Conservation (phyloP, 2,329 filamentous ascomycete genomes). For the Cercospora sp. region DNA sequence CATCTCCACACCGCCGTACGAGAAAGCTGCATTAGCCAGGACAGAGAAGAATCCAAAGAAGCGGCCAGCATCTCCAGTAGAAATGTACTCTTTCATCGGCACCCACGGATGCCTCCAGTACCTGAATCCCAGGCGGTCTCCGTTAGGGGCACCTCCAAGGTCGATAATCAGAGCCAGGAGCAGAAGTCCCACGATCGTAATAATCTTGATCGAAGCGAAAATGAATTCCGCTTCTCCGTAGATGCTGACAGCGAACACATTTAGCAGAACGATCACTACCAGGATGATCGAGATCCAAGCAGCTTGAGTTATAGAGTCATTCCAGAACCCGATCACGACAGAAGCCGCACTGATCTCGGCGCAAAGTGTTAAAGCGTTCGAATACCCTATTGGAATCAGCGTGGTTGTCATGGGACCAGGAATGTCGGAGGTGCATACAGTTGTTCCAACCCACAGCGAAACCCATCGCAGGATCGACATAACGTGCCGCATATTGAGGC, state of each 20-base stretch:
- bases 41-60: conserved; percentile 63
- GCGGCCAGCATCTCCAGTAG: conserved; percentile 46
- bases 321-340: conserved; percentile 64
- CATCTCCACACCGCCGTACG: conserved; percentile 56
- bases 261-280: conserved; percentile 61
- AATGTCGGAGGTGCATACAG: not conserved
- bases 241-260: conserved; percentile 56
- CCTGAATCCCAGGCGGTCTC: conserved; percentile 61
- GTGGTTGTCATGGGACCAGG: not conserved
- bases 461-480: conserved; percentile 28
- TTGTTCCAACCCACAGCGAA: conserved; percentile 48
- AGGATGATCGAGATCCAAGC: conserved; percentile 59
- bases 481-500: conserved; percentile 20
- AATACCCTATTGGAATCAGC: conserved; percentile 37
- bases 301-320: conserved; percentile 31
- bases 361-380: conserved; percentile 45
- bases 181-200: conserved; percentile 49
- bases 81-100: conserved; percentile 59
- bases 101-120: conserved; percentile 68
- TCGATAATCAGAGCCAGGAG: conserved; percentile 56
- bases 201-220: conserved; percentile 54
- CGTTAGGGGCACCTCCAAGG: conserved; percentile 61
- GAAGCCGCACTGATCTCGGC: conserved; percentile 65
- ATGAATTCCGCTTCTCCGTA: conserved; percentile 56
- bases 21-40: conserved; percentile 53